Conservation (phyloP, 2,329 filamentous ascomycete species). For the Phoma sp. region DNA sequence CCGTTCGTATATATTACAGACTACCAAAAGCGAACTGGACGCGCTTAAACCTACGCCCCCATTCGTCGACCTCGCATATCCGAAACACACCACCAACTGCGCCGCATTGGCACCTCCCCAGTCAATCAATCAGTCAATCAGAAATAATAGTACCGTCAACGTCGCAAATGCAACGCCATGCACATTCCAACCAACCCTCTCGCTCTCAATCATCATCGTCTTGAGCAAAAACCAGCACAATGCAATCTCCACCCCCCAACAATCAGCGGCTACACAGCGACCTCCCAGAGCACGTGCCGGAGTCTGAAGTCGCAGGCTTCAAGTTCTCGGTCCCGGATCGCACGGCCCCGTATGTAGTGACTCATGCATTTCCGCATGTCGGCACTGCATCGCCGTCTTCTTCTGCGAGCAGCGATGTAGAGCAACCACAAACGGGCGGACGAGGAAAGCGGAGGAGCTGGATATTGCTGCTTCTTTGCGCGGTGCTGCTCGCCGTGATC, state of each 20-base stretch:
- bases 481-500: too few species aligned
- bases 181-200: too few species aligned
- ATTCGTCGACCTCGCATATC: background rate
- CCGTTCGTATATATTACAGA: too few species aligned
- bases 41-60: too few species aligned
- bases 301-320: background rate
- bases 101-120: background rate
- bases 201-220: background rate
- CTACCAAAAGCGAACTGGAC: too few species aligned
- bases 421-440: background rate
- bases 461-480: background rate
- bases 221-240: background rate
- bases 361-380: background rate
- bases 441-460: background rate
- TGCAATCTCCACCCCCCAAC: background rate
- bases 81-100: background rate
- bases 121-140: background rate
- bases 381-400: background rate
- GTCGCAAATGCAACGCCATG: background rate
- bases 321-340: constrained; percentile 3
- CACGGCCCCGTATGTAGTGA: background rate
- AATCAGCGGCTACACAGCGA: background rate
- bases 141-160: background rate
- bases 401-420: background rate
- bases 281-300: background rate